phyloP scores from a whole-genome alignment of 768 basidiomycete species.

The Trametes maxima region DNA sequence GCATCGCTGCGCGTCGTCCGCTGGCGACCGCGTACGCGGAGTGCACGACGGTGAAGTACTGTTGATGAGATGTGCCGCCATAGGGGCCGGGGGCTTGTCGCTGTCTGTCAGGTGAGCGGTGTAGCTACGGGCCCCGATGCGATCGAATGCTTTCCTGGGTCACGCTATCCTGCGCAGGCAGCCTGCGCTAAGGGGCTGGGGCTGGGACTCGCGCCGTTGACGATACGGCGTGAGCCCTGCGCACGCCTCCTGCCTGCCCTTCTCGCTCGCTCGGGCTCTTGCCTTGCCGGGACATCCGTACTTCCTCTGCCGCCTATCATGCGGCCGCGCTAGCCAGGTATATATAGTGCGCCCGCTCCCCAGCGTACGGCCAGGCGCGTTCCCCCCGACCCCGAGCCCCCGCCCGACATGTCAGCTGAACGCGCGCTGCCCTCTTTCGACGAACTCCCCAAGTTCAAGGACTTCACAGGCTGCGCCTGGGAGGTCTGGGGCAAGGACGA shows the following conservation, averaged over 20 bases:
- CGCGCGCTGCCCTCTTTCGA: slow-evolving; percentile 47
- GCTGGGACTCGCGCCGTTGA: neutral
- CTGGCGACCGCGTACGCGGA: neutral
- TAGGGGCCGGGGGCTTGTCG: neutral
- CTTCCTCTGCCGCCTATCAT: neutral
- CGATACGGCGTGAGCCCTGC: neutral
- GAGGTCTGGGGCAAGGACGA: slow-evolving; percentile 66
- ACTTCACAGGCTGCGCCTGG: slow-evolving; percentile 65
- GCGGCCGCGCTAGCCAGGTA: neutral
- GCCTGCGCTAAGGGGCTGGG: neutral
- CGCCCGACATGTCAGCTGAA: slow-evolving; percentile 17
- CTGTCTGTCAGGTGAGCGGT: slow-evolving; percentile 8
- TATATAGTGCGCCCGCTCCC: neutral
- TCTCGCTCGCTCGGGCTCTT: neutral
- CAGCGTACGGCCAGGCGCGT: neutral
- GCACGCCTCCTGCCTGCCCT: neutral
- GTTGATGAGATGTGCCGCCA: neutral
- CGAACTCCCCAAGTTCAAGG: slow-evolving; percentile 46
- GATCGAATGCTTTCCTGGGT: slow-evolving; percentile 12
- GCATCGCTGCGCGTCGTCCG: no score
- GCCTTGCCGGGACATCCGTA: slow-evolving; percentile 5
- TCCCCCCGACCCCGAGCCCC: neutral
- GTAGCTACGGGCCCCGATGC: neutral
- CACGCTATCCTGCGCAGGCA: neutral
- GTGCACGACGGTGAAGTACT: neutral